Evolutionary conservation across 2,329 filamentous ascomycete species (phyloP), one percentile per base, ranked within the genome.

Genomic region (Colletotrichum gigasporum): DNA sequence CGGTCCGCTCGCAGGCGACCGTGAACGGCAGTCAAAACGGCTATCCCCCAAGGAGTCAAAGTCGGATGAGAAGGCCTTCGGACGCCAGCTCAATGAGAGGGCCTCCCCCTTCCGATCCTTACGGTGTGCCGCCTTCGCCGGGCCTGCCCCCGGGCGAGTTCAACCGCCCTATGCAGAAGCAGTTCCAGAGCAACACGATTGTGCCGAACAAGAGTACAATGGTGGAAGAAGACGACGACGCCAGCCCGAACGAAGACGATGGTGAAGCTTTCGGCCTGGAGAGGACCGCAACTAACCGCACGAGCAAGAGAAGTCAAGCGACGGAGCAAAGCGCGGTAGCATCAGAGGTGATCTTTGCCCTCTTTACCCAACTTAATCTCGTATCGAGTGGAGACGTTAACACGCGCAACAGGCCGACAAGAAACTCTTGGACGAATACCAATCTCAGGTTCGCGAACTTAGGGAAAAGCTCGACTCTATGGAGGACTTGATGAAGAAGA

Each of bases 171-270:
- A 87, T 92, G 69, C 91, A 92, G 14, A 97, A 96, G 74, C 94
- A 94, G 35, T 94, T 97, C 69, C 94, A 97, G 74, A 95, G 91
- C 74, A 98, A 97, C 74, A 98, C 94, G 0, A 97, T 98, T 71
- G 91, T 98, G 30, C 96, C 96, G 1, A 98, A 97, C 75, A 99
- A 98, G 80, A 97, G 95, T 72, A 97, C 92, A 1, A 94, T 98
- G 90, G 89, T 98, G 1, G 96, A 99, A 76, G 96, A 98, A 74
- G 94, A 97, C 69, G 94, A 97, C 70, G 92, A 93, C 68, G 84
- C 83, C 18, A 80, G 78, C 18, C 85, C 86, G 14, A 73, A 89
- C 65, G 81, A 85, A 68, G 83, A 83, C 51, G 85, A 90, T 57
- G 87, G 84, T 57, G 87, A 90, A 72, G 84, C 87, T 2, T 92